Percentiles rank a stretch among this genome's conserved stretches.
Conservation (phyloP, 495 filamentous ascomycete species). For the Penicillium canariense region DNA sequence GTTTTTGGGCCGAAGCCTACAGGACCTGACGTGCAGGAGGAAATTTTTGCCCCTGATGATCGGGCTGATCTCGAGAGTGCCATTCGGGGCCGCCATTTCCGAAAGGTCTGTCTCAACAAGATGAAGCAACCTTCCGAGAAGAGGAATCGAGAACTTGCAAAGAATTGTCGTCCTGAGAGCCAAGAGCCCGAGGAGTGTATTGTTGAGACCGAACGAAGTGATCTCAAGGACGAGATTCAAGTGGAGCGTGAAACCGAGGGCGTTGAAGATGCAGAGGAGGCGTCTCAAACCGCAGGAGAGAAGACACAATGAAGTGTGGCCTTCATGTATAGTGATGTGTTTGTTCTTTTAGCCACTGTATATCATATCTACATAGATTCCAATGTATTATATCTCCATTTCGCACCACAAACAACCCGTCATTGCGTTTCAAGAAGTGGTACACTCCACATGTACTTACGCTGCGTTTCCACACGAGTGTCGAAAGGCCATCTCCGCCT, state of each 20-base stretch:
- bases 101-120: background rate
- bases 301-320: background rate
- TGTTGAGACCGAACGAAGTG: background rate
- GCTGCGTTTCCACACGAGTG: no score
- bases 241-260: background rate
- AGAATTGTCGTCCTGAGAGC: background rate
- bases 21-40: background rate
- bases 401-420: background rate
- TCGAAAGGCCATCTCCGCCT: no score
- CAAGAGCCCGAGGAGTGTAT: background rate
- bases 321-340: conserved; percentile 13
- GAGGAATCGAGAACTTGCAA: background rate
- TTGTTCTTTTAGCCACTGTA: conserved; percentile 16
- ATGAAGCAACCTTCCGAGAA: background rate
- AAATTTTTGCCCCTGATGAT: conserved; percentile 7
- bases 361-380: conserved; percentile 11
- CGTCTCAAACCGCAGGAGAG: background rate
- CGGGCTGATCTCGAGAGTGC: conserved; percentile 9
- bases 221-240: background rate
- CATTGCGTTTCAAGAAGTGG: background rate
- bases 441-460: no score
- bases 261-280: background rate
- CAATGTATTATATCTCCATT: conserved; percentile 15
- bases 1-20: background rate
- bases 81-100: conserved; percentile 1